phyloP scores from a whole-genome alignment of 805 yeast genomes.

The Saturnispora galanensis region DNA sequence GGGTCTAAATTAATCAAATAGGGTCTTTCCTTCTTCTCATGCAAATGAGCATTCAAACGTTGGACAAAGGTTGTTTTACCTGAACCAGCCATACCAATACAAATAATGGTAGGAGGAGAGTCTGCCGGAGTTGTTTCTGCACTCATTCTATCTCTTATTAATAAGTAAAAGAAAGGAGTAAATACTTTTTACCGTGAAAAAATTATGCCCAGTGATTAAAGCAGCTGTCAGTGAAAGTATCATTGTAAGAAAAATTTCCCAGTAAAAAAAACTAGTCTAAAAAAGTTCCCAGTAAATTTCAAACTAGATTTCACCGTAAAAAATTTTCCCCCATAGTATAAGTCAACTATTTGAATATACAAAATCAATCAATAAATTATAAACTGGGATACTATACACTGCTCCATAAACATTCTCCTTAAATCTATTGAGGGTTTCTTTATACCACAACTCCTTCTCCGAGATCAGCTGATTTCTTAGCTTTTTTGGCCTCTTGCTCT shows the following conservation, averaged over 20 bases:
- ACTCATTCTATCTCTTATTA: too few relatives aligned
- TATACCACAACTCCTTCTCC: too few relatives aligned
- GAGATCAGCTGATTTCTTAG: background rate
- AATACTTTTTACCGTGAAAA: too few relatives aligned
- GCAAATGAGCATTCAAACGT: conserved; percentile 81
- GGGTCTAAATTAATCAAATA: conserved; percentile 94
- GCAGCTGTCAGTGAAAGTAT: too few relatives aligned
- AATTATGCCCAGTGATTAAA: too few relatives aligned
- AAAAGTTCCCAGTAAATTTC: too few relatives aligned
- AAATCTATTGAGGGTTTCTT: background rate
- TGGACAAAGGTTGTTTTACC: conserved; percentile 99
- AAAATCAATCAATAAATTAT: too few relatives aligned
- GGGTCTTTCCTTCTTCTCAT: conserved; percentile 62
- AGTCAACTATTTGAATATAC: background rate
- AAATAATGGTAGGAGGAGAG: conserved; percentile 28
- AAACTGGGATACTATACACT: too few relatives aligned
- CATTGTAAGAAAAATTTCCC: background rate
- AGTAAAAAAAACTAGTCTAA: too few relatives aligned
- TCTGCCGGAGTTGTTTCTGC: background rate
- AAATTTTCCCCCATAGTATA: too few relatives aligned
- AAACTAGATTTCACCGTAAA: too few relatives aligned
- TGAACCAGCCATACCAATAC: conserved; percentile 48
- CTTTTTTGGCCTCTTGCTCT: conserved; percentile 6
- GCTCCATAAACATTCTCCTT: background rate
- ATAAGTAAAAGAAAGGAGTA: too few relatives aligned